Evolutionary conservation across 148 eudicot genomes (phyloP).

Genomic region (Camellia sinensis): DNA sequence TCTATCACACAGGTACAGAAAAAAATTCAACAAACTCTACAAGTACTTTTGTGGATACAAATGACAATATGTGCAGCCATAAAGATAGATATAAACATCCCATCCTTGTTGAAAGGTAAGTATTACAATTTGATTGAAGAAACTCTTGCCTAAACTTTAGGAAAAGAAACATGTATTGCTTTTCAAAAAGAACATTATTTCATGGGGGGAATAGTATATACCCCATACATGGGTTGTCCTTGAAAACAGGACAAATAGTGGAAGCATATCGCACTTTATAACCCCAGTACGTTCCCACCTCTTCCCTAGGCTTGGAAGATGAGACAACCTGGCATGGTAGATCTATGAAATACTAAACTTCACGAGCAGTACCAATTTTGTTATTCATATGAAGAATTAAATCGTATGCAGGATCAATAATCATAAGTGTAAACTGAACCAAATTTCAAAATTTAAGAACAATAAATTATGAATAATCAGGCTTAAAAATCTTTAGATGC

Average conservation of each 20-base stretch:
- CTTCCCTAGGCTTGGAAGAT: constrained; percentile 69
- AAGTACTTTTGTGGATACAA: no score
- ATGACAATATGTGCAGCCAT: no score
- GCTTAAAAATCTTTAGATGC: neutral
- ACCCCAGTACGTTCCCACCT: constrained; percentile 86
- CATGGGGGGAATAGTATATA: no score
- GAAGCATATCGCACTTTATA: constrained; percentile 94
- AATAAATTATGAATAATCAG: neutral
- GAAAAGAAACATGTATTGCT: no score
- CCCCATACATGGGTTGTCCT: constrained; percentile 74
- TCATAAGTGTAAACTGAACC: neutral
- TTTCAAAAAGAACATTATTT: no score
- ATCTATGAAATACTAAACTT: constrained; percentile 35
- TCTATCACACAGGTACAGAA: no score
- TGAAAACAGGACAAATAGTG: constrained; percentile 69
- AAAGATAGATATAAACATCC: no score
- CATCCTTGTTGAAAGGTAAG: no score
- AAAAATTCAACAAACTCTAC: no score
- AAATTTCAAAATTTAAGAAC: neutral
- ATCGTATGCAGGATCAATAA: constrained; percentile 2
- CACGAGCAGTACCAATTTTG: neutral
- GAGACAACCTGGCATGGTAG: constrained; percentile 58
- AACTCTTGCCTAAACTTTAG: no score
- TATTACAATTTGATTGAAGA: no score
- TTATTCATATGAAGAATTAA: neutral